Evolutionary conservation across 148 eudicot genomes (phyloP), one percentile per base, ranked within the genome.

Genomic region (Rhododendron williamsianum): DNA sequence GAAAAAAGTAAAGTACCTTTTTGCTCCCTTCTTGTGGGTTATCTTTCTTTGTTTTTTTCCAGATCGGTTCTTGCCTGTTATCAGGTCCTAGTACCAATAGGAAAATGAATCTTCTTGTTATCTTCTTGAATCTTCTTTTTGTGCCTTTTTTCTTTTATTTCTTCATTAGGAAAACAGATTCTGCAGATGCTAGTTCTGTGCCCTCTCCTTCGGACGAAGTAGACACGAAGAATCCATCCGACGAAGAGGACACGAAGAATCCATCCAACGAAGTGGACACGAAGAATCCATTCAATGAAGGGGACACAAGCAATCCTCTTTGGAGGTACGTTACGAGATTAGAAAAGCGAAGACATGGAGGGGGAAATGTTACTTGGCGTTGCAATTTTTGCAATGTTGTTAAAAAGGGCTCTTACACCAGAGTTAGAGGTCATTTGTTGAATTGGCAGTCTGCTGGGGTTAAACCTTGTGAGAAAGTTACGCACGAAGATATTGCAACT

Each of bases 381-480:
- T 69, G 74, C 38, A 69, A 69, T 69, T 69, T 69, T 69, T 69
- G 74, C 13, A 27, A 27, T 11, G 74, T 10, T 27, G 36, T 69
- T 30, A 69, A 69, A 69, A 11, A 27, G 36, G 74, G 74, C 36
- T 69, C 74, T 69, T 69, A 69, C 74, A 69, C 74, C 2, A 69
- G 74, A 30, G 74, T 69, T 11, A 69, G 74, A 69, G 36, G 74
- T 69, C 74, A 69, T 69, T 30, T 69, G 74, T 69, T 69, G 74
- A 69, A 69, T 69, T 69, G 35, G 74, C 38, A 4, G 15, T 27
- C 74, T 69, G 35, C 74, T 30, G 74, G 74, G 74, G 36, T 69
- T 69, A 69, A 30, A 69, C 74, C 74, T 30, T 69, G 74, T 69
- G 36, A 69, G 74, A 27, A 27, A 69, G 74, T 69, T 69, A 69